Percentiles rank a stretch among this genome's conserved stretches.
phyloP scores from a whole-genome alignment of 2,329 filamentous ascomycete species.

The Dactylonectria estremocensis region DNA sequence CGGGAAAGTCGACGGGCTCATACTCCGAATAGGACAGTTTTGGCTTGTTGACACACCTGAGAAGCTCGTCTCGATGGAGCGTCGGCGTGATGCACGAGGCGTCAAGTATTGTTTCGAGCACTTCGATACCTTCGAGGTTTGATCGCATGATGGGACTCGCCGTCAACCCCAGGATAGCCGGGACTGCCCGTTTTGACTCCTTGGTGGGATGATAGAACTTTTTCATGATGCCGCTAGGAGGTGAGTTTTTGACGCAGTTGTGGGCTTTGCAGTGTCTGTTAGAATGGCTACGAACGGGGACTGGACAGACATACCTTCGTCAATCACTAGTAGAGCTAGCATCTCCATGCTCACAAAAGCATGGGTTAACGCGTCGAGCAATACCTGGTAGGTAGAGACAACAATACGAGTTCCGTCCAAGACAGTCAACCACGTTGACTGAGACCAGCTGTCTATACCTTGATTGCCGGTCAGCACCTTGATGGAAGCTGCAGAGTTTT shows the following conservation, averaged over 20 bases:
- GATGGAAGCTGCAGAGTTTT: constrained; percentile 72
- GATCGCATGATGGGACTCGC: constrained; percentile 82
- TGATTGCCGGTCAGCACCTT: constrained; percentile 78
- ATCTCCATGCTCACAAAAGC: constrained; percentile 77
- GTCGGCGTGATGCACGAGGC: constrained; percentile 79
- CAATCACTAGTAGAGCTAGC: constrained; percentile 82
- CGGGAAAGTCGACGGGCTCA: constrained; percentile 18
- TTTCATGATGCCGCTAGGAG: constrained; percentile 80
- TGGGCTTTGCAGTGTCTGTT: constrained; percentile 70
- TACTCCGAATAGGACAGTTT: constrained; percentile 60
- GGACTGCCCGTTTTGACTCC: constrained; percentile 59
- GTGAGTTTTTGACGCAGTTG: constrained; percentile 76
- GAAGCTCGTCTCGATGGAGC: constrained; percentile 77
- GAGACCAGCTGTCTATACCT: constrained; percentile 81
- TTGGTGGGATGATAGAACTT: constrained; percentile 75
- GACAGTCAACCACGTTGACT: constrained; percentile 76
- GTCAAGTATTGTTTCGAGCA: constrained; percentile 79
- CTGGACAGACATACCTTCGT: constrained; percentile 75
- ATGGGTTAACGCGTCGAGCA: constrained; percentile 81
- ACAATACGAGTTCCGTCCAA: constrained; percentile 78
- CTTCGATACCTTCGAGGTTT: constrained; percentile 67
- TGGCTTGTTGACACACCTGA: constrained; percentile 79
- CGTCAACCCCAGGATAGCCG: constrained; percentile 83
- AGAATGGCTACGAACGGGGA: constrained; percentile 1
- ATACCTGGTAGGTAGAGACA: constrained; percentile 82